phyloP scores from a whole-genome alignment of 306 rosid species.

The Potentilla sterilis region DNA sequence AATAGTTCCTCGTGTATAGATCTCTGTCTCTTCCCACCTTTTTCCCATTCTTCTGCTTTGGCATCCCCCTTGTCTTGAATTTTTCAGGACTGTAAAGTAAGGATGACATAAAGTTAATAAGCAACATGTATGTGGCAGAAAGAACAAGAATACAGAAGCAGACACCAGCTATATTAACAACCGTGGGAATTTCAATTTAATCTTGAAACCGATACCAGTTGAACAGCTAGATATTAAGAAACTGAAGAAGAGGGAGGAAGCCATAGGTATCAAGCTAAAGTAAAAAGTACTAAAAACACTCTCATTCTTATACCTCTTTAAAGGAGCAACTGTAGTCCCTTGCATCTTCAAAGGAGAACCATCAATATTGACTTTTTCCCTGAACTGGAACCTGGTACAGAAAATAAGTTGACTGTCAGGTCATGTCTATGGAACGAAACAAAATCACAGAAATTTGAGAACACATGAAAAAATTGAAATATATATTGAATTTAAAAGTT shows the following conservation, averaged over 20 bases:
- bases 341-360: slow-evolving; percentile 40
- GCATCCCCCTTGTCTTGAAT: slow-evolving; percentile 51
- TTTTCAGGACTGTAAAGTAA: slow-evolving; percentile 65
- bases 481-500: background rate
- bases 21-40: slow-evolving; percentile 57
- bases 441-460: slow-evolving; percentile 11
- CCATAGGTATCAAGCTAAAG: background rate
- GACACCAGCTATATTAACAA: background rate
- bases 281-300: background rate
- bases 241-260: background rate
- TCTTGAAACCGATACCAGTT: background rate
- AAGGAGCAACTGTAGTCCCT: slow-evolving; percentile 55
- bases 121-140: slow-evolving; percentile 3
- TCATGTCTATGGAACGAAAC: slow-evolving; percentile 23
- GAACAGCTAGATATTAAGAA: background rate
- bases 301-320: slow-evolving; percentile 54
- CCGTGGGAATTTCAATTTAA: background rate
- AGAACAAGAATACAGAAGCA: background rate
- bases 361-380: slow-evolving; percentile 38
- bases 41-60: slow-evolving; percentile 49
- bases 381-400: slow-evolving; percentile 46
- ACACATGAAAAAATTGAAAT: background rate
- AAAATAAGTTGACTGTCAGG: slow-evolving; percentile 17
- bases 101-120: slow-evolving; percentile 16
- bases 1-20: slow-evolving; percentile 61